Percentiles rank a stretch among this genome's conserved stretches.
phyloP scores from a whole-genome alignment of 108 stramenopile species.

The Fistulifera pelliculosa region DNA sequence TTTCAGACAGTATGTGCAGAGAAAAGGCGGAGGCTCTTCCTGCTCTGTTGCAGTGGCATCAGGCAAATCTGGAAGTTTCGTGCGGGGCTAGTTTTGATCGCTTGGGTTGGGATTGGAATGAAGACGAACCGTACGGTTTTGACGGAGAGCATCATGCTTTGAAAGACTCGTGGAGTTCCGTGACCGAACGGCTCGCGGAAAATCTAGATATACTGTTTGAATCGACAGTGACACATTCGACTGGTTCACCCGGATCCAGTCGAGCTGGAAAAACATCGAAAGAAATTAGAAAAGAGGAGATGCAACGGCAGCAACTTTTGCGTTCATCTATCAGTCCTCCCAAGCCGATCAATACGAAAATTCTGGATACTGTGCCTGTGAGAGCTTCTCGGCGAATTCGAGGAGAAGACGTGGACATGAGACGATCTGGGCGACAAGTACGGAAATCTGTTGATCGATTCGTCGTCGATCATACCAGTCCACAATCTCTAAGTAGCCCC shows the following conservation, averaged over 20 bases:
- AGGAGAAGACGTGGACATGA: conserved; percentile 16
- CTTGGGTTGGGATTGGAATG: conserved; percentile 83
- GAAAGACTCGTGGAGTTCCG: conserved; percentile 58
- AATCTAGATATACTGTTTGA: conserved; percentile 51
- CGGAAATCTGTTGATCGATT: conserved; percentile 16
- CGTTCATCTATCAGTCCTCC: not conserved
- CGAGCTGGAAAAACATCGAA: not conserved
- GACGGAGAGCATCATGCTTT: conserved; percentile 87
- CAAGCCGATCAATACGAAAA: not conserved
- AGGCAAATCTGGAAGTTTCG: conserved; percentile 83
- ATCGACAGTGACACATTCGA: conserved; percentile 20
- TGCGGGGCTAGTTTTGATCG: conserved; percentile 69
- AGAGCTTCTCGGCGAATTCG: conserved; percentile 19
- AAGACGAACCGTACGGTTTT: conserved; percentile 87
- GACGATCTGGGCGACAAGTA: conserved; percentile 28
- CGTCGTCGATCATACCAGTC: conserved; percentile 13
- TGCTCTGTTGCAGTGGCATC: conserved; percentile 81
- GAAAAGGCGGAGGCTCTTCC: conserved; percentile 10
- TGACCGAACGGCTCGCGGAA: conserved; percentile 64
- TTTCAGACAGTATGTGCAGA: conserved; percentile 29
- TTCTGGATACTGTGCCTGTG: not conserved
- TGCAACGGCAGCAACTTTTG: not conserved
- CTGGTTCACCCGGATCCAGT: conserved; percentile 17
- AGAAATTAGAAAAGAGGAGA: conserved; percentile 5
- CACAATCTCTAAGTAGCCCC: conserved; percentile 1